A percentile compares a stretch with the other conserved stretches of the same genome.
Evolutionary conservation across 345 rosid species (phyloP).

Genomic region (Trapa bicornis): DNA sequence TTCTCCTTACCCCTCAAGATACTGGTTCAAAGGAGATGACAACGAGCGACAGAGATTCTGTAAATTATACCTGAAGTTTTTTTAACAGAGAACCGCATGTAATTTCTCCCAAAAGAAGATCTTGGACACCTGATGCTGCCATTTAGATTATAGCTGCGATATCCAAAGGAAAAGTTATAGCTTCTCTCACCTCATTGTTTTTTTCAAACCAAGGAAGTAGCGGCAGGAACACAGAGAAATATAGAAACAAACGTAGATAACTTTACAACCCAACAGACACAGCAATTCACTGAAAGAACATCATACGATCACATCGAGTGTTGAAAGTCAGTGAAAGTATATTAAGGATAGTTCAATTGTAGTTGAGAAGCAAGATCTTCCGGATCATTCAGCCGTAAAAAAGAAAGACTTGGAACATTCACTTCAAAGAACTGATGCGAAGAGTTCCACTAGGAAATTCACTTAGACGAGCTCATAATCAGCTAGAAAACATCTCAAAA

Average conservation of each 20-base stretch:
- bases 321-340: background rate
- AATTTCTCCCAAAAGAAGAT: conserved; percentile 72
- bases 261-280: no score
- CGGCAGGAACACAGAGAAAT: no score
- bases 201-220: no score
- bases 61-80: conserved; percentile 57
- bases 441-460: conserved; percentile 12
- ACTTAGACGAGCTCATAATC: conserved; percentile 5
- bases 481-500: conserved; percentile 16
- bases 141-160: background rate
- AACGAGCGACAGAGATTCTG: background rate
- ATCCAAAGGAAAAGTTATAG: background rate
- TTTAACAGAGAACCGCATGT: conserved; percentile 79
- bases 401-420: no score
- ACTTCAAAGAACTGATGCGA: background rate
- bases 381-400: background rate
- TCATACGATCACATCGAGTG: no score
- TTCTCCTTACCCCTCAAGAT: conserved; percentile 1
- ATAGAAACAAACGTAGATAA: no score
- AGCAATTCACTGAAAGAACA: no score
- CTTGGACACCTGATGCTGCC: conserved; percentile 54
- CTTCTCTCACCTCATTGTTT: no score
- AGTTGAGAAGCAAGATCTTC: background rate
- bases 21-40: background rate
- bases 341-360: background rate